Evolutionary conservation across 306 rosid genomes (phyloP).

Genomic region (Datisca glomerata): DNA sequence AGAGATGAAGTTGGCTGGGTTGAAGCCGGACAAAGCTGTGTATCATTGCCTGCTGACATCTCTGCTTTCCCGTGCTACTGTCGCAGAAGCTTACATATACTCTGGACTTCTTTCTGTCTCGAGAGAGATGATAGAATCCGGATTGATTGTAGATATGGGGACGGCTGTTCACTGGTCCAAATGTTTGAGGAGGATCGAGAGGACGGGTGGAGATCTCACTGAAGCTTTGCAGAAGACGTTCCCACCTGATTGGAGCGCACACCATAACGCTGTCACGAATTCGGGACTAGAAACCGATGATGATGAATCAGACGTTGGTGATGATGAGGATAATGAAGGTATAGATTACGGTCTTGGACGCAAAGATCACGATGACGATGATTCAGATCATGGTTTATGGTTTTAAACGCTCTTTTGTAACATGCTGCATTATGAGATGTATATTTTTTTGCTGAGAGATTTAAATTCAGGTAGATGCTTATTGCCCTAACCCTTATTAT

Average conservation of each 20-base stretch:
- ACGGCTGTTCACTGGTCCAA: slow-evolving; percentile 96
- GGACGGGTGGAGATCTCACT: slow-evolving; percentile 81
- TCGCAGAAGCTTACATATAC: slow-evolving; percentile 59
- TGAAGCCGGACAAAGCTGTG: slow-evolving; percentile 86
- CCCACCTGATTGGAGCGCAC: slow-evolving; percentile 86
- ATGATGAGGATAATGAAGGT: slow-evolving; percentile 14
- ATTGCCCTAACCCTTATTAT: too few species aligned
- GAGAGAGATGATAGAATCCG: slow-evolving; percentile 71
- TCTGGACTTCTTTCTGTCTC: slow-evolving; percentile 54
- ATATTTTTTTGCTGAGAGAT: background rate
- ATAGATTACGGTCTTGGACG: slow-evolving; percentile 5
- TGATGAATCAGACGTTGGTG: slow-evolving; percentile 12
- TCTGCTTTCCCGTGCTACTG: slow-evolving; percentile 77
- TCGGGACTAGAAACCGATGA: slow-evolving; percentile 26
- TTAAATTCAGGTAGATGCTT: background rate
- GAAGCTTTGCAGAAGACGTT: slow-evolving; percentile 84
- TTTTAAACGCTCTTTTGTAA: background rate
- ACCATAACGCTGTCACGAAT: slow-evolving; percentile 22
- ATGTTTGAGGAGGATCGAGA: slow-evolving; percentile 70
- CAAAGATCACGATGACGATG: slow-evolving; percentile 8
- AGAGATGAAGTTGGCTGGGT: slow-evolving; percentile 73
- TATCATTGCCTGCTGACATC: slow-evolving; percentile 97
- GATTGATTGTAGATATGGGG: slow-evolving; percentile 82
- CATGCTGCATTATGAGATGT: background rate
- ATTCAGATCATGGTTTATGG: slow-evolving; percentile 5